A percentile compares a stretch with the other conserved stretches of the same genome.
Conservation (phyloP, 352 stramenopile species). For the Phytophthora sojae region DNA sequence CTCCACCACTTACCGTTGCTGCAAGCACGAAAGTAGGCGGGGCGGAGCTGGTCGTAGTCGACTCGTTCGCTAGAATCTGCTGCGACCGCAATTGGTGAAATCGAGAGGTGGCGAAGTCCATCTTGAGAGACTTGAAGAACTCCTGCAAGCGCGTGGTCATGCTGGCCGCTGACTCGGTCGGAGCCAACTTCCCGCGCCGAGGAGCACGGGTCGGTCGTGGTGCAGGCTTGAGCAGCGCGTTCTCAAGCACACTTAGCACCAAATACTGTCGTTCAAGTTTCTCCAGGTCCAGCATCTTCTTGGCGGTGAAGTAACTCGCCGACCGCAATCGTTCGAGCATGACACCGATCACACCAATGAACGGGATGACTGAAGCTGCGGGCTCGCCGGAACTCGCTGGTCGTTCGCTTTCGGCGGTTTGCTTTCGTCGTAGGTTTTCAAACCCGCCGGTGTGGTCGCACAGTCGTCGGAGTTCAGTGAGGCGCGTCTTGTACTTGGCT, state of each 20-base stretch:
- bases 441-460: slow-evolving; percentile 81
- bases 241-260: slow-evolving; percentile 58
- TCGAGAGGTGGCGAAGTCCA: slow-evolving; percentile 54
- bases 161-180: slow-evolving; percentile 22
- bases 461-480: slow-evolving; percentile 64
- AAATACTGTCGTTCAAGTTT: slow-evolving; percentile 70
- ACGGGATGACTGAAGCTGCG: slow-evolving; percentile 59
- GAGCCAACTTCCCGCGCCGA: slow-evolving; percentile 24
- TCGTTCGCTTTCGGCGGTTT: slow-evolving; percentile 47
- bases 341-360: slow-evolving; percentile 76
- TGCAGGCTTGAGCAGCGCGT: slow-evolving; percentile 42
- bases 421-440: slow-evolving; percentile 69
- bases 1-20: slow-evolving; percentile 16
- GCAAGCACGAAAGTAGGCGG: slow-evolving; percentile 26
- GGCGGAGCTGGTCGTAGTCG: slow-evolving; percentile 13
- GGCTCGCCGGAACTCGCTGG: slow-evolving; percentile 25
- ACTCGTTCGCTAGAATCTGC: slow-evolving; percentile 57
- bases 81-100: slow-evolving; percentile 62
- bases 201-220: slow-evolving; percentile 27
- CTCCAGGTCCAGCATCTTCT: slow-evolving; percentile 59
- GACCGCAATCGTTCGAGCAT: slow-evolving; percentile 68
- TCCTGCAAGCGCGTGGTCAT: slow-evolving; percentile 36
- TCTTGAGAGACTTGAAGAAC: slow-evolving; percentile 44
- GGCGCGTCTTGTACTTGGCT: slow-evolving; percentile 68
- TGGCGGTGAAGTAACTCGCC: slow-evolving; percentile 51